Base-by-base conservation (phyloP, 768 basidiomycete genomes). In the Tephrocybe sp. region DNA sequence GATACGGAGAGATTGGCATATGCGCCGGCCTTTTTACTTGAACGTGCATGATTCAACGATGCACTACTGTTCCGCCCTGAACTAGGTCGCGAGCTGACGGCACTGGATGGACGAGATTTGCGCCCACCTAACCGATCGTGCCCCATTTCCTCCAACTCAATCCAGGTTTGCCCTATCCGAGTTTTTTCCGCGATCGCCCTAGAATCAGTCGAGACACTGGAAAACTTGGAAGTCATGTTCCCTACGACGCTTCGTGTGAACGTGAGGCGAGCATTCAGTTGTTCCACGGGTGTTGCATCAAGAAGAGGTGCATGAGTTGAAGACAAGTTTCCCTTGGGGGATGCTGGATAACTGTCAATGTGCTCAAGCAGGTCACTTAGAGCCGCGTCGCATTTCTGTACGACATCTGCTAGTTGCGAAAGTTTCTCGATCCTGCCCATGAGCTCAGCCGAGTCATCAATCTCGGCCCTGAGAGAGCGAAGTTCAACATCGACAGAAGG, bases 321-420 rank as follows among this genome's bases (percentile, higher is more conserved):
- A 4, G 80, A 73, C 26, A 84, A 62, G 2, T 76, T 66, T 4
- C 77, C 73, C 22, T 71, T 62, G 4, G 84, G 85, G 26, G 72
- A 63, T 2, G 80, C 76, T 8, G 92, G 91, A 60, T 84, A 92
- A 58, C 87, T 90, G 63, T 95, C 92, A 46, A 92, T 75, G 59
- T 92, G 89, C 59, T 92, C 89, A 38, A 95, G 70, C 4, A 94
- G 73, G 64, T 93, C 89, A 58, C 92, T 94, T 36, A 93, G 72
- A 18, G 84, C 80, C n/a, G 74, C 69, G 62, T 95, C 92, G 56
- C 89, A 91, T 16, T 63, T 61, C 22, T 73, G 72, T 8, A 86
- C 64, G 28, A 70, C 60, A 18, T 73, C 66, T 5, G 73, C 66
- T 40, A 92, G 68, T n/a, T 72, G 67, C 9, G 76, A 79, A n/a